A percentile compares a stretch with the other conserved stretches of the same genome.
These are phyloP conservation scores for Salvia miltiorrhiza DNA, from an alignment of 257 asterid species.

Conservation along the genomic window DNA sequence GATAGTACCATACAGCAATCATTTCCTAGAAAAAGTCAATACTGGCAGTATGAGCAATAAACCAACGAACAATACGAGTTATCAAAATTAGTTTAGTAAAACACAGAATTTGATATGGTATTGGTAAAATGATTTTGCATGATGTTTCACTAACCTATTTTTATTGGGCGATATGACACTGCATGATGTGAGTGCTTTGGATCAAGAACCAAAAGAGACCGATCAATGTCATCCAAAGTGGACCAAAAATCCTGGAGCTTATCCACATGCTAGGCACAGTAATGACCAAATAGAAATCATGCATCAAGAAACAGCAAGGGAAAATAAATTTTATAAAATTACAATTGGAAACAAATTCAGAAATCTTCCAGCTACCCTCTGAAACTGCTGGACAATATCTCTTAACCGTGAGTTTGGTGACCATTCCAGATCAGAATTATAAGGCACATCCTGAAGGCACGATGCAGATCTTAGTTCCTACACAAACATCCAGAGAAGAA, in stretches of 20 bases:
- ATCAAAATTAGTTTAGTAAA: neutral
- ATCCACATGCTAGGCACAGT: constrained; percentile 51
- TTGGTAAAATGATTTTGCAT: constrained; percentile 50
- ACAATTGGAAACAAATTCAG: neutral
- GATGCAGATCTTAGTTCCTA: constrained; percentile 14
- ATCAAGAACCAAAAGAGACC: constrained; percentile 44
- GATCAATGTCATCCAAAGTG: constrained; percentile 61
- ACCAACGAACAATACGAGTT: neutral
- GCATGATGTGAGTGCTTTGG: constrained; percentile 48
- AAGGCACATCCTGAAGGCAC: constrained; percentile 57
- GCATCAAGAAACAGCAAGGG: constrained; percentile 4
- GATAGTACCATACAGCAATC: constrained; percentile 51
- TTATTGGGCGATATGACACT: constrained; percentile 57
- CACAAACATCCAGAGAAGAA: neutral
- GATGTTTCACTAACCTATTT: constrained; percentile 46
- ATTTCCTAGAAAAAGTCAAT: constrained; percentile 39
- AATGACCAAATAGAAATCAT: neutral
- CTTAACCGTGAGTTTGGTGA: constrained; percentile 50
- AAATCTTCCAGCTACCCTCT: constrained; percentile 36
- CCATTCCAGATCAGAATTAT: constrained; percentile 52
- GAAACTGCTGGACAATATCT: constrained; percentile 61
- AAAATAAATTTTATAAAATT: neutral
- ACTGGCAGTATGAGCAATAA: constrained; percentile 10
- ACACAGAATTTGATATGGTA: constrained; percentile 44
- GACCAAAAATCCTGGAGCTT: constrained; percentile 75